Base-by-base conservation (phyloP, 306 rosid species). In the Vicia sativa region DNA sequence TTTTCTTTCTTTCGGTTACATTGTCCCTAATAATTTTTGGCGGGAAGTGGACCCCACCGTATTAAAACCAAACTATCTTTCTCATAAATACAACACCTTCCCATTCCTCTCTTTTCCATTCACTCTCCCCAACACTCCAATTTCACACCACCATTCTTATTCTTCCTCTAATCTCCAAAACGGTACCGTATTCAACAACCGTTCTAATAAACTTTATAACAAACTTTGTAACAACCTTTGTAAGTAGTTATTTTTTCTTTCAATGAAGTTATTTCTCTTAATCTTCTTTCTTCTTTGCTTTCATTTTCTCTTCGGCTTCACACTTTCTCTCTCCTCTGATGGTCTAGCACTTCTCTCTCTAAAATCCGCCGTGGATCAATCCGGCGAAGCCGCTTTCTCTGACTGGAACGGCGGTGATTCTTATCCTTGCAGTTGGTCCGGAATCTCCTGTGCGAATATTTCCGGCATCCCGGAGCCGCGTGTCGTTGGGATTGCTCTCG, bases 301-400 rank as follows among this genome's bases (percentile, higher is more conserved):
- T 15, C 53, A 53, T 9, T 18, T 82, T 9, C 7, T 73, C 34
- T 45, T 72, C 41, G 65, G 29, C 42, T 19, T 56, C 5, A 62
- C 62, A 16, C 41, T 62, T 50, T 71, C 92, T n/a, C 88, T 89
- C 54, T 80, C 92, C 28, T 84, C 91, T 3, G 97, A 91, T 65
- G 97, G 97, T 28, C 86, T 89, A 29, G 81, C 96, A 1, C 90
- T 92, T 76, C 92, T 92, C 65, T 84, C 95, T 34, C 90, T 92
- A 1, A 92, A 92, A 44, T 89, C 92, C 31, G 95, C 95, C 72
- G 81, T 92, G 7, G 95, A 89, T 31, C 85, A 80, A 26, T 54
- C 85, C 16, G 79, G 58, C 39, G 57, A 62, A 55, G 59, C 57
- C 3, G 78, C 76, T 1, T 92, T 92, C 82, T 64, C 87, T 67